A percentile compares a stretch with the other conserved stretches of the same genome.
phyloP scores from a whole-genome alignment of 129 eudicot genomes.

The Flaveria robusta region DNA sequence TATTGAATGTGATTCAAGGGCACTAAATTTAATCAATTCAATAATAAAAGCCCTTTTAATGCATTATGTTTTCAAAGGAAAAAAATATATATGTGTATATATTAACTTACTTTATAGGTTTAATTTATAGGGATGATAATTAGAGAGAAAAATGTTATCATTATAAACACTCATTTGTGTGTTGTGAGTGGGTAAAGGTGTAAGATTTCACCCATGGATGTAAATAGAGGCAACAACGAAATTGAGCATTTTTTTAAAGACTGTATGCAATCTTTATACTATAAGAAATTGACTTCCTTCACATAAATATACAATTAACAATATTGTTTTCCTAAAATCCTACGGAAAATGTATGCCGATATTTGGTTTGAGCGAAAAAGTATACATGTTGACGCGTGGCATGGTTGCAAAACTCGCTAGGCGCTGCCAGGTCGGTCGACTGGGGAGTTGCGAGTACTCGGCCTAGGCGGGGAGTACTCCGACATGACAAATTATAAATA shows the following conservation, averaged over 20 bases:
- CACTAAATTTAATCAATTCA: slow-evolving; percentile 11
- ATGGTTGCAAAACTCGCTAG: too few species aligned
- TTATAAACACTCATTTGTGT: neutral
- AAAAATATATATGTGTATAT: neutral
- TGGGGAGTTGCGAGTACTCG: too few species aligned
- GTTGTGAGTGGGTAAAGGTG: neutral
- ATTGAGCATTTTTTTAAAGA: neutral
- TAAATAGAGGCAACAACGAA: neutral
- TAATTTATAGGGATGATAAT: neutral
- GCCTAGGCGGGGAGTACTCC: too few species aligned
- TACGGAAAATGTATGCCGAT: too few species aligned
- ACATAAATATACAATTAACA: too few species aligned
- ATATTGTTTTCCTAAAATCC: too few species aligned
- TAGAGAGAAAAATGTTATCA: neutral
- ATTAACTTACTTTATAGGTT: neutral
- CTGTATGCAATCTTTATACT: too few species aligned
- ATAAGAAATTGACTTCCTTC: too few species aligned
- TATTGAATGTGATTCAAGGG: slow-evolving; percentile 19
- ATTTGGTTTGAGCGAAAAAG: too few species aligned
- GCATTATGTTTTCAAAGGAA: neutral
- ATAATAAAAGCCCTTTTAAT: slow-evolving; percentile 8
- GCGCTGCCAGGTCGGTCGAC: too few species aligned
- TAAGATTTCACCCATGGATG: neutral
- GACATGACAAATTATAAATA: too few species aligned
- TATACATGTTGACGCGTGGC: too few species aligned